Evolutionary conservation across 352 stramenopile genomes (phyloP).

Genomic region (Globisporangium acanthophoron): DNA sequence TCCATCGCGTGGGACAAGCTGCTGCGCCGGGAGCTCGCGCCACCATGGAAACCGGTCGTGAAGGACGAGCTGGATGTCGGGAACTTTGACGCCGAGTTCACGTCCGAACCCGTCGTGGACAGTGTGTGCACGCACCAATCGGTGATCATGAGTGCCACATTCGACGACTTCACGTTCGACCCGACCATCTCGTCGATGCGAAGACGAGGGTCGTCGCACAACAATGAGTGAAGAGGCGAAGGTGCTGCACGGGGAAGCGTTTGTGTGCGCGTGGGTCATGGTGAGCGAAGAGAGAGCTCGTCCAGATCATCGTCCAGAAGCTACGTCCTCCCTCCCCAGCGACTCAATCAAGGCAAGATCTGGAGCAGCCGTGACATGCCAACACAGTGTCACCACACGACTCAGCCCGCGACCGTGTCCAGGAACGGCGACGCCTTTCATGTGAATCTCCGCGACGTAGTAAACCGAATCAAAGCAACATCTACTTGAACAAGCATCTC

Average conservation of each 20-base stretch:
- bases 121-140: constrained; percentile 70
- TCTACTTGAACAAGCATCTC: too few relatives aligned
- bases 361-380: too few relatives aligned
- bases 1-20: constrained; percentile 81
- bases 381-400: too few relatives aligned
- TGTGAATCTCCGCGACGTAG: too few relatives aligned
- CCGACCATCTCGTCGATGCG: constrained; percentile 56
- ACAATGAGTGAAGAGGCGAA: neutral
- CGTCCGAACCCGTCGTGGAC: constrained; percentile 65
- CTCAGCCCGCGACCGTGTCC: too few relatives aligned
- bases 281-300: too few relatives aligned
- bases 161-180: constrained; percentile 76
- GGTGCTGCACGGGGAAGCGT: neutral
- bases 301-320: too few relatives aligned
- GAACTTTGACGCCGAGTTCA: constrained; percentile 79
- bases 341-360: too few relatives aligned
- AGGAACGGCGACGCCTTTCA: too few relatives aligned
- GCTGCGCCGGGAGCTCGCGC: constrained; percentile 41
- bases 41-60: constrained; percentile 61
- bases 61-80: constrained; percentile 67
- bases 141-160: constrained; percentile 48
- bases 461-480: too few relatives aligned
- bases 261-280: neutral
- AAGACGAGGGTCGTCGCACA: constrained; percentile 6
- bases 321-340: too few relatives aligned